Evolutionary conservation across 805 yeast species (phyloP), one percentile per base, ranked within the genome.

Genomic region (Kuraishia capsulata): DNA sequence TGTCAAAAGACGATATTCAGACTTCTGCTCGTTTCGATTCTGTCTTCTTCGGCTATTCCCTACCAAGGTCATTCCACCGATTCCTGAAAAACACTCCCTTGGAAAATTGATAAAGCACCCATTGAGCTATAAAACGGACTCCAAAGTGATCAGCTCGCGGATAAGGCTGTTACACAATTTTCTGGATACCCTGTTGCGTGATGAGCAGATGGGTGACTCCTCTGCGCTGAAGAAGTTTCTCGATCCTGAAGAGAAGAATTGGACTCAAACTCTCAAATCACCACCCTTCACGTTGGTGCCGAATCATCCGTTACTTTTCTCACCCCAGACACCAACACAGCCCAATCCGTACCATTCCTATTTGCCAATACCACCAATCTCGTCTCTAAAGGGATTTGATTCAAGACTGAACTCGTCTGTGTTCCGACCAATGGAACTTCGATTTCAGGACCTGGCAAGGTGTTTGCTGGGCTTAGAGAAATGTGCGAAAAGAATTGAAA

Each of bases 1-100:
- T n/a, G 48, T 52, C 2, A 70, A 87, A 28, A 68, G 98, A 51
- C 69, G 97, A 36, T 92, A 92, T 55, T 81, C 95, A 6, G 99
- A 92, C 57, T 92, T 92, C 53, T 94, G 80, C 48, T 78, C 89
- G 30, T 67, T 92, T 28, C 68, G 96, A 40, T 78, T 76, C 21
- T 72, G 79, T 4, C 62, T 92, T 25, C 63, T 76, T 2, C 76
- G 78, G 45, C 65, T 89, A 39, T 81, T 82, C 49, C 98, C 97
- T 3, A 77, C 94, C 4, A 60, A 84, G n/a, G 73, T 92, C 9
- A 76, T 92, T 8, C 97, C 99, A 3, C 96, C 97, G 1, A 86
- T 92, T n/a, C 98, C 98, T 0, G 83, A 81, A 53, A 84, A 83
- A 51, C 92, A 83, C 44, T 67, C 78, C 2, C 45, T 75, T 13